Conservation (phyloP, 768 basidiomycete species). For the Nidula microcarpa region DNA sequence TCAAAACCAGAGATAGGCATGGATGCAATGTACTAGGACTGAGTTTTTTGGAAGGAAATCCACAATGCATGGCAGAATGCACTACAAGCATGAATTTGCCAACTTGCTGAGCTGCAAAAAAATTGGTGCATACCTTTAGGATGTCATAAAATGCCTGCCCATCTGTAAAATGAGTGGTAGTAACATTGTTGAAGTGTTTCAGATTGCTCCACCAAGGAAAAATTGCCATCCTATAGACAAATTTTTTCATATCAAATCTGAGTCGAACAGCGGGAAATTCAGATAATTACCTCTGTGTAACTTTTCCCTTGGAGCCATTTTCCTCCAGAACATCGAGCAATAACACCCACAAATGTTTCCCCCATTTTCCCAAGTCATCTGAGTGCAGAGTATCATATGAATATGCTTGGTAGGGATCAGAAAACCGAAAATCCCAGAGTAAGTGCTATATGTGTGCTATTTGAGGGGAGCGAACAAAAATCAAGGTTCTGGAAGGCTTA, state of each 20-base stretch:
- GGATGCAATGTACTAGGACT: conserved; percentile 18
- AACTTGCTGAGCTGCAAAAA: background rate
- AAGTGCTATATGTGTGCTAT: conserved; percentile 15
- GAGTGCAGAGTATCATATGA: conserved; percentile 25
- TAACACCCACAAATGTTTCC: conserved; percentile 17
- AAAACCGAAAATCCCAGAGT: conserved; percentile 19
- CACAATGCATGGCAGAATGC: conserved; percentile 20
- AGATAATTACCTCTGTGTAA: conserved; percentile 12
- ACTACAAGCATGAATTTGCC: conserved; percentile 7
- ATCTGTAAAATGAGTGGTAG: conserved; percentile 21
- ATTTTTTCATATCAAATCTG: background rate
- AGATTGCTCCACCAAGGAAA: conserved; percentile 23
- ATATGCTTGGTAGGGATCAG: conserved; percentile 14
- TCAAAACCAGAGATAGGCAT: conserved; percentile 13
- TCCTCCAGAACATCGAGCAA: conserved; percentile 13
- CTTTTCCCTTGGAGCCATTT: conserved; percentile 5
- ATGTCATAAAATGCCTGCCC: conserved; percentile 22
- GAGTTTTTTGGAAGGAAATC: conserved; percentile 20
- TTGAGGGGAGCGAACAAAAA: background rate
- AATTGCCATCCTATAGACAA: conserved; percentile 15
- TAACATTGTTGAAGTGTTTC: conserved; percentile 23
- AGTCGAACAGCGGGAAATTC: conserved; percentile 1
- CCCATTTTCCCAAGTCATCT: conserved; percentile 21
- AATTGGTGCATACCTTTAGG: conserved; percentile 15
- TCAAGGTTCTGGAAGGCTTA: too few species aligned